Evolutionary conservation across 2,329 filamentous ascomycete species (phyloP).

Genomic region (Scleromitrula shiraiana): DNA sequence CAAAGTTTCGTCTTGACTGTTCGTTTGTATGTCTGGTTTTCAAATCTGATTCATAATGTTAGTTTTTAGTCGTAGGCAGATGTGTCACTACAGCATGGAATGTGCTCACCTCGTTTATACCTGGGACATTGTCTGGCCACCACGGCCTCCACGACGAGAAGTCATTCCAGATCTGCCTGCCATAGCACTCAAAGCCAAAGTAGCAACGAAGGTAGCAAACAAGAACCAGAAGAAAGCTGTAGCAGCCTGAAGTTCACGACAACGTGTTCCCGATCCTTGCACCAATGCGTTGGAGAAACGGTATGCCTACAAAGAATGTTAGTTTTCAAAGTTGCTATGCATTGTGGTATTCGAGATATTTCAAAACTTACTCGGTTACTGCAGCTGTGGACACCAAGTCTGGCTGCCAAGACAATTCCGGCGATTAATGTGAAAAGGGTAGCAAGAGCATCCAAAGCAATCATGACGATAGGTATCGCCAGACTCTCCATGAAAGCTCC

Average conservation of each 20-base stretch:
- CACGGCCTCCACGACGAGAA: slow-evolving; percentile 24
- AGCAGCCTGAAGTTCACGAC: slow-evolving; percentile 66
- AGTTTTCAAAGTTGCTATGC: no score
- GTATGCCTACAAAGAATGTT: slow-evolving; percentile 28
- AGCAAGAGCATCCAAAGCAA: slow-evolving; percentile 50
- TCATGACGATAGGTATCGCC: slow-evolving; percentile 41
- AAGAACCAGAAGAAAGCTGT: slow-evolving; percentile 76
- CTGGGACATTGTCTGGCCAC: slow-evolving; percentile 45
- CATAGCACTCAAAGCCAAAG: slow-evolving; percentile 39
- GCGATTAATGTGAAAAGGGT: slow-evolving; percentile 60
- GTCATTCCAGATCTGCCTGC: background rate
- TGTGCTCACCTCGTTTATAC: no score
- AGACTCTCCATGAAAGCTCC: slow-evolving; percentile 46
- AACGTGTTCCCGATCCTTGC: slow-evolving; percentile 55
- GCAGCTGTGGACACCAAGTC: slow-evolving; percentile 63
- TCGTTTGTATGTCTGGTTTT: no score
- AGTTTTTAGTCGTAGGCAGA: no score
- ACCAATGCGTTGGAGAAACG: slow-evolving; percentile 48
- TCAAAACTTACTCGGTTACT: slow-evolving; percentile 41
- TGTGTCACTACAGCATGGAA: no score
- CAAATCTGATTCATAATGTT: no score
- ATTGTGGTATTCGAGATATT: no score
- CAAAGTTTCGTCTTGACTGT: no score
- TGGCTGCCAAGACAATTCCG: slow-evolving; percentile 62
- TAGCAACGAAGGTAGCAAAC: slow-evolving; percentile 52